These are phyloP conservation scores for Aspergillus chevalieri DNA, from an alignment of 2,329 filamentous ascomycete species.

Conservation along the genomic window DNA sequence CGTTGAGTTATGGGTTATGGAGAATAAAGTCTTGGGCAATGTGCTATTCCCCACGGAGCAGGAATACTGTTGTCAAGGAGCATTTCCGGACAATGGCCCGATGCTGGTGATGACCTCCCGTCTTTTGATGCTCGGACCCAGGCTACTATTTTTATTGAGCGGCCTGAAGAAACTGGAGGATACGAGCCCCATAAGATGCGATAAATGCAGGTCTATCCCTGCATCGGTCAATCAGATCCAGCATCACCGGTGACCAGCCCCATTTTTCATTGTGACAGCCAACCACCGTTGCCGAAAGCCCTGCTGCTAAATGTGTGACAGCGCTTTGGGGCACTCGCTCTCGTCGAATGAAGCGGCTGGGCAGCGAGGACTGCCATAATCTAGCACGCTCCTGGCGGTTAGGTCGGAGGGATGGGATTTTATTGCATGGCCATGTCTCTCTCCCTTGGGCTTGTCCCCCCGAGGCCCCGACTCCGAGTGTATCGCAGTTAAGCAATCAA, in stretches of 20 bases:
- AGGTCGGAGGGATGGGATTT: neutral
- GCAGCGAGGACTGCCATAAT: neutral
- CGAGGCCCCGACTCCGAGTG: neutral
- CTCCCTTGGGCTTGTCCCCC: neutral
- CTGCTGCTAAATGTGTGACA: neutral
- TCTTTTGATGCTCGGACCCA: neutral
- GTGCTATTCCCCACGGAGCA: neutral
- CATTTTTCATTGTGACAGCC: neutral
- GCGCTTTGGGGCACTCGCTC: neutral
- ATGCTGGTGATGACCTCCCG: neutral
- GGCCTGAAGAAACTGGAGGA: neutral
- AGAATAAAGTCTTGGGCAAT: neutral
- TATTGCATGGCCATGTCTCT: neutral
- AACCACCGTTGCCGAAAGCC: neutral
- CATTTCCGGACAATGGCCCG: neutral
- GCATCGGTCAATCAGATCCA: neutral
- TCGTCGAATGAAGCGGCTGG: conserved; percentile 1
- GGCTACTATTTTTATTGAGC: neutral
- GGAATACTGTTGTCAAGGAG: neutral
- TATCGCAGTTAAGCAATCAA: neutral
- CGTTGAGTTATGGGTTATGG: neutral
- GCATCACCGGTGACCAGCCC: neutral
- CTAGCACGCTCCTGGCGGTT: neutral
- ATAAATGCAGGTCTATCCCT: neutral
- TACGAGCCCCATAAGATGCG: neutral